Conservation (phyloP, 1,284 basidiomycete genomes). For the Cutaneotrichosporon cutaneum region DNA sequence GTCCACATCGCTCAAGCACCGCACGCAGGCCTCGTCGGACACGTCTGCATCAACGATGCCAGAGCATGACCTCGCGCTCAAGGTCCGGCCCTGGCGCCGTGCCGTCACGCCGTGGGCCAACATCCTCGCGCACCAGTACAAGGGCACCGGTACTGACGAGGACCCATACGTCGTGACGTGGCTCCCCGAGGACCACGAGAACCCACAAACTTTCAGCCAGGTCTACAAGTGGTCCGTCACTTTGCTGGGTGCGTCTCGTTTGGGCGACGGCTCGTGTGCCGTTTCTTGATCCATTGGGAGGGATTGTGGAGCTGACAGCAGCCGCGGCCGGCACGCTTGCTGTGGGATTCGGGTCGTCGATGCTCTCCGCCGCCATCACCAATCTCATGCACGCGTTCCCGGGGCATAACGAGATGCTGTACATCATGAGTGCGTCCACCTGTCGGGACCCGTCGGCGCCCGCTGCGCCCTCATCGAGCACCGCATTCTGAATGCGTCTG, state of each 20-base stretch:
- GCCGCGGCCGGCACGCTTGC: slow-evolving; percentile 29
- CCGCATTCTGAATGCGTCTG: background rate
- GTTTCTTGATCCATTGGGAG: no score
- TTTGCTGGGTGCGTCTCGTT: slow-evolving; percentile 16
- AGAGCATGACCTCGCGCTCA: slow-evolving; percentile 11
- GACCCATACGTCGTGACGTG: slow-evolving; percentile 52
- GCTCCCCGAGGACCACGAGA: slow-evolving; percentile 35
- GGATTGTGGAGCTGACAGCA: no score
- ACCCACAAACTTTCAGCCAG: slow-evolving; percentile 34
- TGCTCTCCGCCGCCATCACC: slow-evolving; percentile 32
- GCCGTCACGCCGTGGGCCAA: slow-evolving; percentile 46
- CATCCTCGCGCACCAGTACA: slow-evolving; percentile 47
- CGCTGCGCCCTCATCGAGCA: no score
- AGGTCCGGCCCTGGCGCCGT: slow-evolving; percentile 34
- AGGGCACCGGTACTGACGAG: slow-evolving; percentile 48
- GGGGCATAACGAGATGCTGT: slow-evolving; percentile 27
- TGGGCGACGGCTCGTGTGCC: no score
- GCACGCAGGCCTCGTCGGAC: background rate
- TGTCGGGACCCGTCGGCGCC: background rate
- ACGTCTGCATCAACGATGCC: background rate
- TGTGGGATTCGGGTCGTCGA: slow-evolving; percentile 31
- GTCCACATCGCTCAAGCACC: background rate
- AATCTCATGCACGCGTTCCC: slow-evolving; percentile 30
- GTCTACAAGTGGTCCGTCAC: slow-evolving; percentile 37
- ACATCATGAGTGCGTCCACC: slow-evolving; percentile 25